These are phyloP conservation scores for Alternaria novae-zelandiae DNA, from an alignment of 2,329 filamentous ascomycete genomes.

Conservation along the genomic window DNA sequence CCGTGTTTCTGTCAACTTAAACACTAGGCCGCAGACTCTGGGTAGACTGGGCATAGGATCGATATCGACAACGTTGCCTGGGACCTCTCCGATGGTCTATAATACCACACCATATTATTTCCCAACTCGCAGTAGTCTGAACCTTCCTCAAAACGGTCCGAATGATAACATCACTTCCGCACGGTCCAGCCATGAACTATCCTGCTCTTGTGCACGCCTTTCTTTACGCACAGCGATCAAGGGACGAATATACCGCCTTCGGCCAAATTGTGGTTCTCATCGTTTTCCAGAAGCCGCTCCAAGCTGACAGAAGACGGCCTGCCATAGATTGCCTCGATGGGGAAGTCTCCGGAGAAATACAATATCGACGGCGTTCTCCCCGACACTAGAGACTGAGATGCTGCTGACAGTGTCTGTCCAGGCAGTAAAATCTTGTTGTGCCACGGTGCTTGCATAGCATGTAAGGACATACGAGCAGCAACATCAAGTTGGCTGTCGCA, in stretches of 20 bases:
- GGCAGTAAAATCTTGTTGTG: not conserved
- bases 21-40: not conserved
- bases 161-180: not conserved
- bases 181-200: slow-evolving; percentile 2
- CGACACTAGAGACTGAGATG: not conserved
- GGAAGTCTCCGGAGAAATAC: not conserved
- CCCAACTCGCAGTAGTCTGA: slow-evolving; percentile 3
- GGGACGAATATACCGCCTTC: not conserved
- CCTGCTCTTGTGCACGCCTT: not conserved
- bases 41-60: not conserved
- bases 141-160: slow-evolving; percentile 13
- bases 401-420: not conserved
- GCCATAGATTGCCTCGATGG: not conserved
- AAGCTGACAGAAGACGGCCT: not conserved
- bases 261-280: not conserved
- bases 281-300: not conserved
- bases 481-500: not conserved
- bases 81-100: not conserved
- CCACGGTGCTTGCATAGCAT: not conserved
- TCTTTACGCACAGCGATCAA: not conserved
- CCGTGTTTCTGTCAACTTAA: not conserved
- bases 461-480: not conserved
- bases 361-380: not conserved
- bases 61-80: not conserved
- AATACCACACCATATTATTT: not conserved